Percentiles rank a stretch among this genome's conserved stretches.
Evolutionary conservation across 208 protist genomes (phyloP).

Genomic region (Wallacemonas sp.): DNA sequence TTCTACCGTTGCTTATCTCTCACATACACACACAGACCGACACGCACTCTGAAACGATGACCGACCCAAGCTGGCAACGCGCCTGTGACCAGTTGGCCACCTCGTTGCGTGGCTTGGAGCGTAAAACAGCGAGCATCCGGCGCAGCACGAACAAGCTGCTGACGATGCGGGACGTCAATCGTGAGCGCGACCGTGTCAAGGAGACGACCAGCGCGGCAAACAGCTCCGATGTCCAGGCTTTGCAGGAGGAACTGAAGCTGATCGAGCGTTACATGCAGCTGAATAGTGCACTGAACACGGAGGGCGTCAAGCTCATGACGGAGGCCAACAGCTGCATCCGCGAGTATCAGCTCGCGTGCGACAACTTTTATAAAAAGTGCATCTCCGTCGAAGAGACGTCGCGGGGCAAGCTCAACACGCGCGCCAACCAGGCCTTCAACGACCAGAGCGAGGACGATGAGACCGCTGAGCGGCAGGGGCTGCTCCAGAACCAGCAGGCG

Average conservation of each 20-base stretch:
- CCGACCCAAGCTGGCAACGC: constrained; percentile 71
- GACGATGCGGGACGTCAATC: constrained; percentile 59
- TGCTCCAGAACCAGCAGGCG: neutral
- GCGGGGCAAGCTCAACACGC: constrained; percentile 30
- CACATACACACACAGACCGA: constrained; percentile 10
- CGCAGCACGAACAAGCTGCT: constrained; percentile 80
- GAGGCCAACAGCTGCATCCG: constrained; percentile 67
- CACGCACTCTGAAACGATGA: constrained; percentile 25
- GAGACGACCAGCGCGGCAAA: constrained; percentile 56
- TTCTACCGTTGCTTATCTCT: neutral
- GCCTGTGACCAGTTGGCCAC: constrained; percentile 66
- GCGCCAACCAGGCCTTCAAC: constrained; percentile 8
- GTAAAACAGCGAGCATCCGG: constrained; percentile 59
- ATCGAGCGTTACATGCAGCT: constrained; percentile 79
- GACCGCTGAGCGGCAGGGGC: neutral
- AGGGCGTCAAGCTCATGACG: constrained; percentile 74
- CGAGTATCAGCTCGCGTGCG: constrained; percentile 74
- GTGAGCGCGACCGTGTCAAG: constrained; percentile 76
- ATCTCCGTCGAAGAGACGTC: constrained; percentile 69
- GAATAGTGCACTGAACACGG: constrained; percentile 53
- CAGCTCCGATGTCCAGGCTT: constrained; percentile 59
- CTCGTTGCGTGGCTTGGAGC: constrained; percentile 62
- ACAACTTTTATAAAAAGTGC: constrained; percentile 84
- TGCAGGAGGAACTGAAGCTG: constrained; percentile 68
- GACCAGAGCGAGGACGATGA: constrained; percentile 44